A percentile compares a stretch with the other conserved stretches of the same genome.
Conservation (phyloP, 106 monocot genomes). For the Acorus gramineus region DNA sequence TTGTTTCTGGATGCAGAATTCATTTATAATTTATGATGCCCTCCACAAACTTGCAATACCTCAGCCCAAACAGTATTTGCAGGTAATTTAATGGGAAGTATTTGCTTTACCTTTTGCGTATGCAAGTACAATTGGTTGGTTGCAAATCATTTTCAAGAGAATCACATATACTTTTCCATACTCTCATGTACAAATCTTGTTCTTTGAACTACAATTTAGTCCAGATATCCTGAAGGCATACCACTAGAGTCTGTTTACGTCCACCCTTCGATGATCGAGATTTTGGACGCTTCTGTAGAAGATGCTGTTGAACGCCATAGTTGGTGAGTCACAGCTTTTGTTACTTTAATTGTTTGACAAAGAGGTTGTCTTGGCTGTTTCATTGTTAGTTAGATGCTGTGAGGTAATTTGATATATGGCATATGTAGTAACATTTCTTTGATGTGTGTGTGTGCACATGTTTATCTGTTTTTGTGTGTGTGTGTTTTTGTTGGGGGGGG, state of each 20-base stretch:
- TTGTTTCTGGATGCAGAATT: slow-evolving; percentile 47
- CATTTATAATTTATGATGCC: slow-evolving; percentile 78
- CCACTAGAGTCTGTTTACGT: slow-evolving; percentile 69
- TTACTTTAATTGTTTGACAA: slow-evolving; percentile 3
- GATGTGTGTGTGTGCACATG: no score
- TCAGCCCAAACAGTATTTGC: slow-evolving; percentile 92
- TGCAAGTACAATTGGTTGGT: not conserved
- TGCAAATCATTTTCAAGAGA: not conserved
- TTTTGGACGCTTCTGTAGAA: slow-evolving; percentile 84
- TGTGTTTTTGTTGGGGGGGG: no score
- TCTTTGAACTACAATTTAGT: slow-evolving; percentile 39
- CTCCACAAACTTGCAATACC: slow-evolving; percentile 83
- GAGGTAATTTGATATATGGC: no score
- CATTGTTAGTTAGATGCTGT: no score
- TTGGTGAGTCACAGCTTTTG: slow-evolving; percentile 38
- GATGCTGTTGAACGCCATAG: slow-evolving; percentile 81
- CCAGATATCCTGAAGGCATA: slow-evolving; percentile 91
- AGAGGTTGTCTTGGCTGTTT: not conserved
- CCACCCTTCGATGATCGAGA: slow-evolving; percentile 82
- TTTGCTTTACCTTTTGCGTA: not conserved
- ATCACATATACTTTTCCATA: slow-evolving; percentile 5
- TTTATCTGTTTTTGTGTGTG: no score
- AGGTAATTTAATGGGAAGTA: slow-evolving; percentile 36
- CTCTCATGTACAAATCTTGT: slow-evolving; percentile 8
- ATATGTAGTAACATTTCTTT: no score